Evolutionary conservation across 2,329 filamentous ascomycete genomes (phyloP), one percentile per base, ranked within the genome.

Genomic region (Dothistroma pini): DNA sequence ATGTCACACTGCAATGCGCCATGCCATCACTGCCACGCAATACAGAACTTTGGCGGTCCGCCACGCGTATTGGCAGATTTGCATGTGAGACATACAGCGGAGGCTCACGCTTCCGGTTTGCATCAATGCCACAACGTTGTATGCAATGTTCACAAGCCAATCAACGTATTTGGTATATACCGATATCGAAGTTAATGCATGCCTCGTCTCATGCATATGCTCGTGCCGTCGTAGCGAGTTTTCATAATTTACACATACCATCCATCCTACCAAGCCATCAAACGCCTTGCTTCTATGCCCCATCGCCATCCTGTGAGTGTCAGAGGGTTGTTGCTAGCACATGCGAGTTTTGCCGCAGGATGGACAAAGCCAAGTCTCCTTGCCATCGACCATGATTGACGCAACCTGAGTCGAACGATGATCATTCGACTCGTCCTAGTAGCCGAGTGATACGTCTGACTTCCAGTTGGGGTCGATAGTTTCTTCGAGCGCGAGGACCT

Each of bases 401-500:
- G n/a, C 16, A 12, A n/a, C 12, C 12, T 19, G 11, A 11, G n/a
- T 12, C 11, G 29, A 29, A 35, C 34, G 16, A 29, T 21, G 16
- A 53, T n/a, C 31, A 53, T 12, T 19, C 51, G 38, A 48, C 59
- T 55, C 29, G 44, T 58, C 22, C 62, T 69, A 70, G 58, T 63
- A 72, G 38, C 66, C 70, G 35, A 72, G 63, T 14, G 58, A 63
- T n/a, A 71, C 65, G 21, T 69, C 59, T 8, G 64, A 65, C 61
- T 70, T 71, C 70, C 70, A 72, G 22, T 66, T 65, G 35, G 68
- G 63, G 59, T 68, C 67, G 49, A 73, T 63, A 9, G 71, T 72
- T 54, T 70, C 66, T 56, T 74, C 72, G 29, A 72, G 68, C 16
- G 72, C 72, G 41, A 74, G 67, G 10, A 70, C 63, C 65, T 68